These are phyloP conservation scores for Cryoendolithus antarcticus DNA, from an alignment of 2,329 filamentous ascomycete genomes.

Conservation along the genomic window DNA sequence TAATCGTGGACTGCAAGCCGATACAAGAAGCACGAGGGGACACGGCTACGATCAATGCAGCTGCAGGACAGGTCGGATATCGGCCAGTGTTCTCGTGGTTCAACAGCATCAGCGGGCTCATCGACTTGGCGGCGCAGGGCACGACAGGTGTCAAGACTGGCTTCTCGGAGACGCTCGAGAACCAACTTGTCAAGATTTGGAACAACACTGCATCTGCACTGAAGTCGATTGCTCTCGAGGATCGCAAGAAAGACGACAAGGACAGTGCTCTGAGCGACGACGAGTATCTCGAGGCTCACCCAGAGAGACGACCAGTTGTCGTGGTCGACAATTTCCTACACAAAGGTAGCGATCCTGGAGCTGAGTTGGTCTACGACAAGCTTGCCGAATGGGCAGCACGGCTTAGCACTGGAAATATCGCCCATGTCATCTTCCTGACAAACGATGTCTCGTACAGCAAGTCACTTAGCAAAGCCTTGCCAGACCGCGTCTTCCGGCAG, in stretches of 20 bases:
- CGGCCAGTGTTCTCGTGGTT: slow-evolving; percentile 91
- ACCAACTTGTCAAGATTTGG: slow-evolving; percentile 79
- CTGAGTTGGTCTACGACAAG: slow-evolving; percentile 38
- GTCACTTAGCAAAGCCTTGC: slow-evolving; percentile 71
- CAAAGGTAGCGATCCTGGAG: slow-evolving; percentile 43
- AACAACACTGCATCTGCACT: slow-evolving; percentile 71
- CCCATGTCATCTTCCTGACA: slow-evolving; percentile 89
- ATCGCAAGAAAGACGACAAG: slow-evolving; percentile 58
- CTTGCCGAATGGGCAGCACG: slow-evolving; percentile 74
- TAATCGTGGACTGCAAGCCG: slow-evolving; percentile 85
- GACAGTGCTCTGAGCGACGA: slow-evolving; percentile 65
- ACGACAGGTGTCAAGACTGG: slow-evolving; percentile 90
- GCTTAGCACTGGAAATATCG: slow-evolving; percentile 74
- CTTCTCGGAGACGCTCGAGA: slow-evolving; percentile 84
- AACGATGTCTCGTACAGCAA: slow-evolving; percentile 83
- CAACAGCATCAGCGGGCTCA: slow-evolving; percentile 83
- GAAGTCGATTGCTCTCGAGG: slow-evolving; percentile 61
- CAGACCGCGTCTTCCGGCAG: slow-evolving; percentile 80
- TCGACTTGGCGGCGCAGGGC: slow-evolving; percentile 85
- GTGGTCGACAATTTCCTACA: slow-evolving; percentile 88
- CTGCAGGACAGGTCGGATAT: slow-evolving; percentile 77
- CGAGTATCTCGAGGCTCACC: slow-evolving; percentile 80
- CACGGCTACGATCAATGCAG: slow-evolving; percentile 66
- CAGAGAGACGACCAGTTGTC: slow-evolving; percentile 68
- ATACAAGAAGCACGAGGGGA: slow-evolving; percentile 87